Base-by-base conservation (phyloP, 306 rosid species). In the Luffa acutangula region DNA sequence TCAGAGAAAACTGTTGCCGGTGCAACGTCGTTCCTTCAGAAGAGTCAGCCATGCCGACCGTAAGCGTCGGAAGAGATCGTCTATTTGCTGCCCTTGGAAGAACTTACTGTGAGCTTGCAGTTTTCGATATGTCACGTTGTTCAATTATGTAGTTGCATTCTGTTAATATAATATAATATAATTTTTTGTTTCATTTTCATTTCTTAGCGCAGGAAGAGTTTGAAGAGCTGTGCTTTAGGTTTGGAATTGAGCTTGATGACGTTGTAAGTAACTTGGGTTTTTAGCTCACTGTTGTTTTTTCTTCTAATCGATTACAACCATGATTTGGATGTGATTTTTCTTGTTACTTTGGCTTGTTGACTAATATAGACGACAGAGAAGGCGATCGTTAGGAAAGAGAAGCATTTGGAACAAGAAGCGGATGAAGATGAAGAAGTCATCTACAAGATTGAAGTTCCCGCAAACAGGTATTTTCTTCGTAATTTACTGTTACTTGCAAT, bases 221-320 rank as follows among this genome's bases (percentile, higher is more conserved):
- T 74, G 97, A 94, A 42, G 97, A 94, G 73, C 69, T 90, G 7
- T 94, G 98, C 87, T 94, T 94, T 91, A 81, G 89, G 45, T 94
- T 92, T 43, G 98, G 98, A 18, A 92, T 94, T 70, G 97, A 94
- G 87, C 97, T 94, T 2, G 98, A 94, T 33, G 98, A 94, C 57
- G 96, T 94, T 4, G 98, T 94, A 85, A 84, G 96, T 3, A 20
- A 25, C 86, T 72, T 43, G n/a, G n/a, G 37, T 3, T 3, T 7
- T 34, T 67, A 12, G 39, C 20, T 12, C 4, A 21, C 17, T 20
- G 33, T 56, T 36, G 18, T 7, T 48, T 69, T 15, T 53, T 59
- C 9, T 46, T 43, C 34, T 73, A 31, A 31, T 74, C 41, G 12
- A n/a, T 20, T 57, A 11, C 2, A 51, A 8, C 59, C 21, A 78